Percentiles rank a stretch among this genome's conserved stretches.
Conservation (phyloP, 306 rosid species). For the Sophora flavescens region DNA sequence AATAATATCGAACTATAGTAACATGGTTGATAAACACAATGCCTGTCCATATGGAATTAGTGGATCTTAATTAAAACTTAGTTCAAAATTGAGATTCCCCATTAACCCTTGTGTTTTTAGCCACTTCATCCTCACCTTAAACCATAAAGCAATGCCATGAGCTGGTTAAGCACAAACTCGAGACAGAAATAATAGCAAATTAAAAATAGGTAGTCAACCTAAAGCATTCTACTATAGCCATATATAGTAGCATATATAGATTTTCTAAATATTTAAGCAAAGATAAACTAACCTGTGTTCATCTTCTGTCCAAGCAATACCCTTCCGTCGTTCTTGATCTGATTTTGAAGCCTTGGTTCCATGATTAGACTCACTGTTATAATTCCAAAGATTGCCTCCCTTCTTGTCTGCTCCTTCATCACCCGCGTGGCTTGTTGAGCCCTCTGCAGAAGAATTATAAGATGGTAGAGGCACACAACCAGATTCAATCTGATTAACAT, state of each 20-base stretch:
- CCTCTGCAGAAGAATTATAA: constrained; percentile 83
- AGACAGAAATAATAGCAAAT: constrained; percentile 25
- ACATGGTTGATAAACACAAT: constrained; percentile 5
- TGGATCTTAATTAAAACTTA: not conserved
- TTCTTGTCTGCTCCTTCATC: constrained; percentile 79
- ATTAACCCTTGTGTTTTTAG: not conserved
- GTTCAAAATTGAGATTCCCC: not conserved
- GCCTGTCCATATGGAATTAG: not conserved
- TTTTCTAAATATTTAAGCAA: constrained; percentile 10
- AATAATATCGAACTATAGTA: not conserved
- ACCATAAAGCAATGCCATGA: constrained; percentile 22
- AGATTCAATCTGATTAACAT: constrained; percentile 80
- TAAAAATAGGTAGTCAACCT: constrained; percentile 41
- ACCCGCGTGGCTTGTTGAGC: constrained; percentile 69
- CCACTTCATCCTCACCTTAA: constrained; percentile 28
- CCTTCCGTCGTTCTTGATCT: constrained; percentile 93
- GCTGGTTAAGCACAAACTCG: constrained; percentile 26
- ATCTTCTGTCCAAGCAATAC: constrained; percentile 95
- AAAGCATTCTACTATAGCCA: constrained; percentile 29
- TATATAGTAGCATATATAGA: constrained; percentile 8
- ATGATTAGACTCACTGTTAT: constrained; percentile 69
- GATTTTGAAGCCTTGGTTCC: constrained; percentile 79
- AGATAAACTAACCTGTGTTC: constrained; percentile 81
- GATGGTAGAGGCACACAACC: constrained; percentile 87
- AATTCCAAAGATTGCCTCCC: constrained; percentile 53